These are phyloP conservation scores for Quercus lobata DNA, from an alignment of 331 rosid genomes.

Conservation along the genomic window DNA sequence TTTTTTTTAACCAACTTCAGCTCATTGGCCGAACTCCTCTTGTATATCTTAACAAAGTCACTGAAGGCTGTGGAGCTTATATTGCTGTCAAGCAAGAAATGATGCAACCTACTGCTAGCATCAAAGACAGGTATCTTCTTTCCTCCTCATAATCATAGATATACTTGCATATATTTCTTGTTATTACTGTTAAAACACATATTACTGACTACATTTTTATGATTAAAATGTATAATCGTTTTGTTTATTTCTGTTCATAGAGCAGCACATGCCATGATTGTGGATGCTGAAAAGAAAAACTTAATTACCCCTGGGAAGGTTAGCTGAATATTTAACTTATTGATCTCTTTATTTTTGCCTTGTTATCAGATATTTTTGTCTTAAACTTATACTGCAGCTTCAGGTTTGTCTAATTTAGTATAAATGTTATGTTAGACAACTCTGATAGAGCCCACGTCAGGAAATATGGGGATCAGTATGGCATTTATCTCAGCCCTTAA, in stretches of 20 bases:
- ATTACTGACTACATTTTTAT: not conserved
- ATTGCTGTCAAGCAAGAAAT: conserved; percentile 97
- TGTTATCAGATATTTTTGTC: not conserved
- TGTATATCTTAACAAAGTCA: conserved; percentile 89
- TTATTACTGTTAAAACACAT: not conserved
- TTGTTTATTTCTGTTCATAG: conserved; percentile 33
- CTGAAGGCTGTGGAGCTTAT: conserved; percentile 90
- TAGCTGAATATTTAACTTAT: conserved; percentile 17
- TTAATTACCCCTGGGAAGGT: conserved; percentile 84
- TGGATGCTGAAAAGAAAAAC: conserved; percentile 79
- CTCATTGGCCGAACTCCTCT: conserved; percentile 89
- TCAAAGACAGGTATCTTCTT: conserved; percentile 75
- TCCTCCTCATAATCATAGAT: not conserved
- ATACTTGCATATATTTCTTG: not conserved
- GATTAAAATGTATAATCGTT: not conserved
- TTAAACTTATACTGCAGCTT: not conserved
- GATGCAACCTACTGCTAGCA: conserved; percentile 96
- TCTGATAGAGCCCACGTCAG: conserved; percentile 84
- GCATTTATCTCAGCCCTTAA: conserved; percentile 84
- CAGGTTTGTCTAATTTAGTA: not conserved
- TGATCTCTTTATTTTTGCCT: not conserved
- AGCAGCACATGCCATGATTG: conserved; percentile 75
- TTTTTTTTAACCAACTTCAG: conserved; percentile 35
- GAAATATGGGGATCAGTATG: conserved; percentile 95
- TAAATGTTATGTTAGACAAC: conserved; percentile 50